Percentiles rank a stretch among this genome's conserved stretches.
These are phyloP conservation scores for Vitis hybrid DNA, from an alignment of 177 flowering plant species.

Conservation along the genomic window DNA sequence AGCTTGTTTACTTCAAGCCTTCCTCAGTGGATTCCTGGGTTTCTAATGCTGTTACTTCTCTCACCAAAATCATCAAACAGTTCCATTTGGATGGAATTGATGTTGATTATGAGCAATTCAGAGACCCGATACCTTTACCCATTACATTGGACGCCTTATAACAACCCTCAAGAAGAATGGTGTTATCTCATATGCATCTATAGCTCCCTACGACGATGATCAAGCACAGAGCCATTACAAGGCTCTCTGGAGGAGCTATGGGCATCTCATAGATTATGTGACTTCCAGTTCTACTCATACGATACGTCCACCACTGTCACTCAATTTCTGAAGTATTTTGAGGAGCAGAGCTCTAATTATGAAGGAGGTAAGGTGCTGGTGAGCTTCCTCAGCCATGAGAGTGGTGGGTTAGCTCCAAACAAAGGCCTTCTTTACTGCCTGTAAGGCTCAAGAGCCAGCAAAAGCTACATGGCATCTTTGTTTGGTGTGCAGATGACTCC, in stretches of 20 bases:
- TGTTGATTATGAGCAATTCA: slow-evolving; percentile 51
- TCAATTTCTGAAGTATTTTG: slow-evolving; percentile 30
- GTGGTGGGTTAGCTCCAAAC: slow-evolving; percentile 39
- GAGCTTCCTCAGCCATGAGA: slow-evolving; percentile 43
- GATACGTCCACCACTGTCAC: slow-evolving; percentile 28
- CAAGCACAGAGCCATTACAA: slow-evolving; percentile 44
- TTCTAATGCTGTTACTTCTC: slow-evolving; percentile 48
- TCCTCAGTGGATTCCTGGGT: slow-evolving; percentile 47
- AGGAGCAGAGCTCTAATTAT: slow-evolving; percentile 26
- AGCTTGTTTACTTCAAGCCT: slow-evolving; percentile 44
- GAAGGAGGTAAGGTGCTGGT: slow-evolving; percentile 37
- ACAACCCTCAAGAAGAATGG: slow-evolving; percentile 31
- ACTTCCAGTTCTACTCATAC: slow-evolving; percentile 47
- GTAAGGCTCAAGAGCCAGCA: slow-evolving; percentile 29
- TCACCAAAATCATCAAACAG: no score
- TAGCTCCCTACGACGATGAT: slow-evolving; percentile 48
- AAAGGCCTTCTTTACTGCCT: slow-evolving; percentile 46
- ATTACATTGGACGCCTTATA: slow-evolving; percentile 45
- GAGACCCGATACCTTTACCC: slow-evolving; percentile 32
- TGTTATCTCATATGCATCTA: slow-evolving; percentile 48
- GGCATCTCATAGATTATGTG: slow-evolving; percentile 44
- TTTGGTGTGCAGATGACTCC: slow-evolving; percentile 42
- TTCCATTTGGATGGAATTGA: slow-evolving; percentile 52
- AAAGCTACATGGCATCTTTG: slow-evolving; percentile 33
- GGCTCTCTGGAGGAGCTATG: slow-evolving; percentile 44